These are phyloP conservation scores for Orbilia quercus DNA, from an alignment of 2,329 filamentous ascomycete genomes.

Conservation along the genomic window DNA sequence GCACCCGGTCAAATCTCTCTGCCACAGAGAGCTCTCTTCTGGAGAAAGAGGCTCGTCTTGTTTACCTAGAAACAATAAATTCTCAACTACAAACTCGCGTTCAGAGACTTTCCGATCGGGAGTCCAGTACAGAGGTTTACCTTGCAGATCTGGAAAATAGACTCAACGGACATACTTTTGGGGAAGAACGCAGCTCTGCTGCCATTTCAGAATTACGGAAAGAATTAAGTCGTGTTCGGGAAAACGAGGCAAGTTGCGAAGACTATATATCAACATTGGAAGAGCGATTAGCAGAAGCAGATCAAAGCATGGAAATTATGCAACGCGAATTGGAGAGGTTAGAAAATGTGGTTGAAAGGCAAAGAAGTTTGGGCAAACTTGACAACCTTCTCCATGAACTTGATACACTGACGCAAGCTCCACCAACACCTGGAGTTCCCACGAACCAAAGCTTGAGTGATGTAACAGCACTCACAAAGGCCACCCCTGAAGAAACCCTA, in stretches of 20 bases:
- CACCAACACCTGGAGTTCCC: conserved; percentile 63
- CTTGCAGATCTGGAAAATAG: conserved; percentile 90
- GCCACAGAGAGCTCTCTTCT: conserved; percentile 85
- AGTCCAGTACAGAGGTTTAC: conserved; percentile 90
- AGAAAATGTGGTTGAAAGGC: conserved; percentile 93
- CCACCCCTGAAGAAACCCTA: not conserved
- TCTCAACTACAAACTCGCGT: conserved; percentile 86
- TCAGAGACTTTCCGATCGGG: conserved; percentile 92
- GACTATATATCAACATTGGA: conserved; percentile 98
- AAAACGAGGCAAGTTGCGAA: conserved; percentile 89
- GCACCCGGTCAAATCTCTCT: conserved; percentile 83
- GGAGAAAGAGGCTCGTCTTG: conserved; percentile 92
- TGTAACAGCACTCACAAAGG: not conserved
- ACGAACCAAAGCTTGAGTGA: not conserved
- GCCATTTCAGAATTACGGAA: conserved; percentile 89
- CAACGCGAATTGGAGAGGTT: conserved; percentile 93
- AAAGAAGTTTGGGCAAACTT: conserved; percentile 92
- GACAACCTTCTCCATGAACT: conserved; percentile 92
- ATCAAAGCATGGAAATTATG: conserved; percentile 96
- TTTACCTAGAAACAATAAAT: conserved; percentile 92
- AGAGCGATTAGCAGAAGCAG: conserved; percentile 91
- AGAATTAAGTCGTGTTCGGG: conserved; percentile 85
- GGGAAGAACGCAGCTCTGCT: conserved; percentile 89
- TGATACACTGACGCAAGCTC: conserved; percentile 75
- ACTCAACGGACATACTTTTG: conserved; percentile 87